phyloP scores from a whole-genome alignment of 169 alveolate species.

The Plasmodium vivax region DNA sequence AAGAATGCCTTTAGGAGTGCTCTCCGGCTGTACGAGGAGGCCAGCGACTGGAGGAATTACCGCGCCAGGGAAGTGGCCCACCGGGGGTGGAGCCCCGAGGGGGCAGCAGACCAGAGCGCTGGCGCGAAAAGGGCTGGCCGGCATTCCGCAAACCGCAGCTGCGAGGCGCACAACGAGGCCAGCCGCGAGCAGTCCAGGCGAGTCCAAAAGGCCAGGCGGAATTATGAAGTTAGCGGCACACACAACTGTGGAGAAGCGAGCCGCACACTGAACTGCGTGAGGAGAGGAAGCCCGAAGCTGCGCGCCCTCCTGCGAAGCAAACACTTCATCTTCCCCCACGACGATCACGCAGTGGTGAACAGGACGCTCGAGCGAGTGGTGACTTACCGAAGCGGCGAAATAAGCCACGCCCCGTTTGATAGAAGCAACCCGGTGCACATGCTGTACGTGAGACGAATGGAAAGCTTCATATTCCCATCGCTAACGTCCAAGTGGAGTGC shows the following conservation, averaged over 20 bases:
- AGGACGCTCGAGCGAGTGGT: neutral
- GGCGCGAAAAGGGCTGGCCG: neutral
- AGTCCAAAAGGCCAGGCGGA: neutral
- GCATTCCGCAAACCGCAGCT: neutral
- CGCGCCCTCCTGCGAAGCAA: neutral
- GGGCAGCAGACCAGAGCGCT: neutral
- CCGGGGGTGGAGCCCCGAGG: neutral
- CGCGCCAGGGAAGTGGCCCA: neutral
- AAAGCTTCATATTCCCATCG: conserved; percentile 8
- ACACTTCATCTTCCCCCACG: neutral
- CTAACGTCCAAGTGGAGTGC: neutral
- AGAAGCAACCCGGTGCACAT: neutral
- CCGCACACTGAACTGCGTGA: neutral
- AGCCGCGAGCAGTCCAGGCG: neutral
- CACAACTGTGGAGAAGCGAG: neutral
- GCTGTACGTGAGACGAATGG: conserved; percentile 5
- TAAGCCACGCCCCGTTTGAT: neutral
- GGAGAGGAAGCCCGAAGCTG: neutral
- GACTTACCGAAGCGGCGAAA: conserved; percentile 12
- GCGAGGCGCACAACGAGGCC: neutral
- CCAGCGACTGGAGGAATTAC: conserved; percentile 14
- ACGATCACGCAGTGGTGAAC: conserved; percentile 10
- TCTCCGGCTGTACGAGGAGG: conserved; percentile 7
- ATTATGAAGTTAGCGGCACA: neutral
- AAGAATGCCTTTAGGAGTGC: conserved; percentile 23